phyloP scores from a whole-genome alignment of 805 yeast genomes.

The Metschnikowia similis region DNA sequence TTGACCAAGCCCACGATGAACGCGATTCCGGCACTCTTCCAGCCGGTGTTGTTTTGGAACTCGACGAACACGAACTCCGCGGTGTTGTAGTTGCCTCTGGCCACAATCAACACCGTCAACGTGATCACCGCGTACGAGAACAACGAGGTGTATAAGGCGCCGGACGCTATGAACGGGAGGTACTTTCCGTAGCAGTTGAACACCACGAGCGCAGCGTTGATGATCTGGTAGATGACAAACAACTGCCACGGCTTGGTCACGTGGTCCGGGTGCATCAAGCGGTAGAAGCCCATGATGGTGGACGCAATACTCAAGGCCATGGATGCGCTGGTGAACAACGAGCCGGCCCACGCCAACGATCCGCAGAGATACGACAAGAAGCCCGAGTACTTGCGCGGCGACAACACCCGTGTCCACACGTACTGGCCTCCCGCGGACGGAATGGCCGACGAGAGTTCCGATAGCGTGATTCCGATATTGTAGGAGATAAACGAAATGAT shows the following conservation, averaged over 20 bases:
- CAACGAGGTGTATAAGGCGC: constrained; percentile 33
- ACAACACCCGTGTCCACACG: constrained; percentile 38
- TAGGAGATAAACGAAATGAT: constrained; percentile 34
- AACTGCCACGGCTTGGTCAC: constrained; percentile 32
- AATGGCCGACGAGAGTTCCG: constrained; percentile 37
- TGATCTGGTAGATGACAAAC: constrained; percentile 33
- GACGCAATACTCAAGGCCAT: constrained; percentile 34
- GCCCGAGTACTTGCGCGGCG: constrained; percentile 34
- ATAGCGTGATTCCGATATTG: constrained; percentile 35
- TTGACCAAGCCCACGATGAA: constrained; percentile 21
- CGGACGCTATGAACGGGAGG: constrained; percentile 32
- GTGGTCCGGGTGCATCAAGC: constrained; percentile 32
- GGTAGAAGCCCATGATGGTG: constrained; percentile 36
- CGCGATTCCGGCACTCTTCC: constrained; percentile 18
- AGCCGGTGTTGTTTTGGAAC: constrained; percentile 25
- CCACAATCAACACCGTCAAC: constrained; percentile 36
- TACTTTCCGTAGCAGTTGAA: constrained; percentile 36
- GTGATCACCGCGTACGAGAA: constrained; percentile 33
- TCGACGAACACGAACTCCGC: constrained; percentile 27
- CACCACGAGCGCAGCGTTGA: constrained; percentile 28
- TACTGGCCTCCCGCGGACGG: constrained; percentile 44
- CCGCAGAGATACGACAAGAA: constrained; percentile 40
- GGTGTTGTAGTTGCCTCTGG: constrained; percentile 29
- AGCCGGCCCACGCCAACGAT: constrained; percentile 40
- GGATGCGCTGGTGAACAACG: constrained; percentile 38